Evolutionary conservation across 768 basidiomycete genomes (phyloP).

Genomic region (Collybiopsis luxurians): DNA sequence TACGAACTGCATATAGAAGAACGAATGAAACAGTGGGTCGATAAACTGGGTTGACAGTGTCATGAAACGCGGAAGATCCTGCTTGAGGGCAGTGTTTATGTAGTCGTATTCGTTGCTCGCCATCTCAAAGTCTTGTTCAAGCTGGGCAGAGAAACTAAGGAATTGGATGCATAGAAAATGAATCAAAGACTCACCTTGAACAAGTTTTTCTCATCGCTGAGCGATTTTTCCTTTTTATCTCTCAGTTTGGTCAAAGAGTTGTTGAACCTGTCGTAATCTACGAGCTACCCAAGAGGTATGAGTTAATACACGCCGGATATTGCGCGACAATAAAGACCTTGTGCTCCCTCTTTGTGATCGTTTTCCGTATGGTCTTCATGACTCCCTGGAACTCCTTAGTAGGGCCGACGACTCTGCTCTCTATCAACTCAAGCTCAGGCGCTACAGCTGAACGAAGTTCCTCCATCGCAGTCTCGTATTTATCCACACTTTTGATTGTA

Average conservation of each 20-base stretch:
- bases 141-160: constrained; percentile 39
- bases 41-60: constrained; percentile 84
- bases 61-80: constrained; percentile 94
- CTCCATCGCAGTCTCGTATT: constrained; percentile 73
- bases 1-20: constrained; percentile 98
- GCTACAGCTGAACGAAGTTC: constrained; percentile 75
- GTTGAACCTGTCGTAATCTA: constrained; percentile 95
- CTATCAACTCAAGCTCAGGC: constrained; percentile 94
- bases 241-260: constrained; percentile 93
- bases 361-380: constrained; percentile 89
- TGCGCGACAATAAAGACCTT: constrained; percentile 54
- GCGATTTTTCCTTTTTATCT: constrained; percentile 97
- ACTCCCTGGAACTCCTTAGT: constrained; percentile 86
- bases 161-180: not conserved
- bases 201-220: constrained; percentile 94
- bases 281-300: constrained; percentile 45
- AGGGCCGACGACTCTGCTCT: constrained; percentile 80
- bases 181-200: constrained; percentile 69
- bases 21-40: constrained; percentile 96
- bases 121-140: constrained; percentile 94
- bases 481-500: constrained; percentile 75
- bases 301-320: not conserved
- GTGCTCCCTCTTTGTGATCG: constrained; percentile 94
- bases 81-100: constrained; percentile 86
- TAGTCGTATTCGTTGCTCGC: constrained; percentile 93